Conservation (phyloP, 192 early-diverging fungal genomes). For the Coemansia sp. region DNA sequence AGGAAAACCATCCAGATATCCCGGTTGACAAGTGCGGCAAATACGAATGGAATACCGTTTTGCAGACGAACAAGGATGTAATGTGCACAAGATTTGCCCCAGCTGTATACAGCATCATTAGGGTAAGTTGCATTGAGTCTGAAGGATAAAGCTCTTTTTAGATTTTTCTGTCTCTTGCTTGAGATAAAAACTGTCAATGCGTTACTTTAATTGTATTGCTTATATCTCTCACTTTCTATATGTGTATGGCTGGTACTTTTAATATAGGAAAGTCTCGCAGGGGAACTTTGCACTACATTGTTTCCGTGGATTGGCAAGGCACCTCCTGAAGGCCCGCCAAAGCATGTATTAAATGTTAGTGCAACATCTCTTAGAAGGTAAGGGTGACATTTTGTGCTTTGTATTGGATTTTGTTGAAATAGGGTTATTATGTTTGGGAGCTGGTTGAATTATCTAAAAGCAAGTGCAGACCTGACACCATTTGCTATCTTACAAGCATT, state of each 20-base stretch:
- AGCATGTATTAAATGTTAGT: constrained; percentile 25
- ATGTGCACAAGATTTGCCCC: constrained; percentile 26
- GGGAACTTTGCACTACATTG: constrained; percentile 18
- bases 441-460: no score
- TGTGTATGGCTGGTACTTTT: background rate
- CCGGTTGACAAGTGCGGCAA: background rate
- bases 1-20: background rate
- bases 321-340: constrained; percentile 27
- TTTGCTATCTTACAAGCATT: background rate
- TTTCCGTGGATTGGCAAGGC: constrained; percentile 44
- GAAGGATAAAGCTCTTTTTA: no score
- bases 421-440: no score
- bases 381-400: background rate
- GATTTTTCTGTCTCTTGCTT: no score
- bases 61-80: background rate
- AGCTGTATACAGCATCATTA: constrained; percentile 37
- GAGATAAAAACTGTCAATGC: no score
- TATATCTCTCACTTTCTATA: no score
- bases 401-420: background rate
- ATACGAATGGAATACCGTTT: constrained; percentile 22
- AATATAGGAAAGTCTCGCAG: constrained; percentile 7
- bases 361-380: constrained; percentile 49
- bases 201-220: no score
- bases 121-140: background rate
- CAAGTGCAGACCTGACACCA: no score